Evolutionary conservation across 805 yeast genomes (phyloP), one percentile per base, ranked within the genome.

Genomic region (Peterozyma toletana): DNA sequence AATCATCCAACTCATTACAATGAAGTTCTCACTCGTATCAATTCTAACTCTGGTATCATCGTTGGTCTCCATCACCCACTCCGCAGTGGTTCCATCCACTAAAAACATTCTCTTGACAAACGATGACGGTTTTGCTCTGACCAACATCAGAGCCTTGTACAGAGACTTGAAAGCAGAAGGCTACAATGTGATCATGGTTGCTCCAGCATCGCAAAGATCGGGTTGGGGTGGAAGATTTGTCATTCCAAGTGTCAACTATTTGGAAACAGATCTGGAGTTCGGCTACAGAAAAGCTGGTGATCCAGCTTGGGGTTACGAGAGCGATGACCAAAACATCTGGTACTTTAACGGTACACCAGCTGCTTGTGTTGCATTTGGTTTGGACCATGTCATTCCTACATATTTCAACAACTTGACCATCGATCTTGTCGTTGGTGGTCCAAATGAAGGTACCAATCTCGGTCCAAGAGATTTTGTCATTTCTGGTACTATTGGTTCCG

Each of bases 321-420:
- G 38, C 11, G 40, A 41, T 39, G 73, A 71, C 53, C 46, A 52
- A 42, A 64, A 70, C 47, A 58, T 70, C 49, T 75, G 80, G 79
- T 75, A 75, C 57, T 72, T 75, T 63, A 71, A 73, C 50, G 79
- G 77, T 48, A 71, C 79, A 14, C 80, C 80, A 46, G 75, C 78
- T 38, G 66, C 76, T 11, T 70, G 70, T 55, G 75, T 73, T 37
- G 67, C 74, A 4, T 67, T 72, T 50, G 78, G 67, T 21, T 58
- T 73, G 43, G 70, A 70, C 41, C 72, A 71, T 55, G 63, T 73
- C 37, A 52, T 71, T 39, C 80, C 80, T 48, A 63, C 54, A 40
- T 62, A 59, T 57, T 72, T 71, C 53, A 56, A 66, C 45, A 69
- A 71, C 56, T 50, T 60, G 40, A 53, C 70, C 16, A 59, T 72